A percentile compares a stretch with the other conserved stretches of the same genome.
phyloP scores from a whole-genome alignment of 176 grass and related monocot species.

The Ampelocalamus luodianensis region DNA sequence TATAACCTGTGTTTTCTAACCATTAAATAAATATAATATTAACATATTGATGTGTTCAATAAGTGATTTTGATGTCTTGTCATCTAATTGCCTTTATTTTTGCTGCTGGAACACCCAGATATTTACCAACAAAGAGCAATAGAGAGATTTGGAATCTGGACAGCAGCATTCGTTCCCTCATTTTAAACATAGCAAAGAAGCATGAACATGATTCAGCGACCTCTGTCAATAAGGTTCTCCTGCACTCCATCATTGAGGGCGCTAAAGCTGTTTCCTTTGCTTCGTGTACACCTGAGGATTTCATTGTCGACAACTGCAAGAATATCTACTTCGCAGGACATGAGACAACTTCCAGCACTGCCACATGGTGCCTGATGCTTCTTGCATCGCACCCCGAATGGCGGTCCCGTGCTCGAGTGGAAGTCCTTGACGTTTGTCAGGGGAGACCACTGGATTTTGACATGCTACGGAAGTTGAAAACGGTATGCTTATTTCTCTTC shows the following conservation, averaged over 20 bases:
- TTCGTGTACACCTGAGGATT: constrained; percentile 40
- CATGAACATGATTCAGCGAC: constrained; percentile 15
- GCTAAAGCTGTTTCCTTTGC: constrained; percentile 17
- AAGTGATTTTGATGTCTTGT: background rate
- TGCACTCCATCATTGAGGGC: constrained; percentile 72
- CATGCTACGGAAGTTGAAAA: constrained; percentile 67
- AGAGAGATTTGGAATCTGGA: constrained; percentile 63
- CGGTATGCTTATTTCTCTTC: constrained; percentile 26
- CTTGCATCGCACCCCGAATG: constrained; percentile 72
- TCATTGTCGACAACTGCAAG: constrained; percentile 90
- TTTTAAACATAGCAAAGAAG: constrained; percentile 57
- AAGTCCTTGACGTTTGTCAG: constrained; percentile 52
- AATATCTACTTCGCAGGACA: constrained; percentile 86
- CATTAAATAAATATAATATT: background rate
- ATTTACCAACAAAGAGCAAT: constrained; percentile 69
- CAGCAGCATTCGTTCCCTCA: constrained; percentile 47
- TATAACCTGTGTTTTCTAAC: background rate
- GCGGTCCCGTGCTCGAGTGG: constrained; percentile 54
- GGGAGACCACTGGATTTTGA: constrained; percentile 39
- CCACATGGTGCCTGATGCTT: constrained; percentile 79
- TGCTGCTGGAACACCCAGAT: constrained; percentile 39
- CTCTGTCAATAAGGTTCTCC: constrained; percentile 43
- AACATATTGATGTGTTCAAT: background rate
- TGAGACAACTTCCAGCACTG: constrained; percentile 62
- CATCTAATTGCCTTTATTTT: background rate